phyloP scores from a whole-genome alignment of 2,329 filamentous ascomycete genomes.

The Calonectria pteridis region DNA sequence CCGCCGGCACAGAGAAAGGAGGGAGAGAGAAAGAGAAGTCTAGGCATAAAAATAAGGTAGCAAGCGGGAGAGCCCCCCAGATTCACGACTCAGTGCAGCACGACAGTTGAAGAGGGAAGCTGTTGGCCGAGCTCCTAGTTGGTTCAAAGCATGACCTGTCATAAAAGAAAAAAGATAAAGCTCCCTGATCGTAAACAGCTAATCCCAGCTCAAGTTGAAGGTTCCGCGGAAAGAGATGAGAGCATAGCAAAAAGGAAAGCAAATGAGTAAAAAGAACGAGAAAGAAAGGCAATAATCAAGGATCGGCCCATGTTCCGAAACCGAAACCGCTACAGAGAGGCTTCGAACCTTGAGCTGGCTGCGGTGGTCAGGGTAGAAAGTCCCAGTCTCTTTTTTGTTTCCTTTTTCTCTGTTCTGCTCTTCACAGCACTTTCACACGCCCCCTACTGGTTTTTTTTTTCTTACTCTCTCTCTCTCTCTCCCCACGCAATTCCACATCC shows the following conservation, averaged over 20 bases:
- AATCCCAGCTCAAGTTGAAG: neutral
- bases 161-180: neutral
- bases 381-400: neutral
- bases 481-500: neutral
- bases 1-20: neutral
- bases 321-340: conserved; percentile 5
- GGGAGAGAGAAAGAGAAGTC: neutral
- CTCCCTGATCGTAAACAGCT: neutral
- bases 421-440: neutral
- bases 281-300: neutral
- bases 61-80: neutral
- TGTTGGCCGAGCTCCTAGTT: neutral
- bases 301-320: neutral
- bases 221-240: neutral
- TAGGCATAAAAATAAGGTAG: neutral
- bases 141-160: neutral
- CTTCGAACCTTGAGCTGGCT: conserved; percentile 10
- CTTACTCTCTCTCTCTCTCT: neutral
- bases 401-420: neutral
- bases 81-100: neutral
- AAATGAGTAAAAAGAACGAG: neutral
- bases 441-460: neutral
- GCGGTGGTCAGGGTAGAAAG: neutral
- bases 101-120: neutral
- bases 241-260: neutral